Evolutionary conservation across 2,329 filamentous ascomycete species (phyloP).

Genomic region (Paecilomyces dactylethromorphus): DNA sequence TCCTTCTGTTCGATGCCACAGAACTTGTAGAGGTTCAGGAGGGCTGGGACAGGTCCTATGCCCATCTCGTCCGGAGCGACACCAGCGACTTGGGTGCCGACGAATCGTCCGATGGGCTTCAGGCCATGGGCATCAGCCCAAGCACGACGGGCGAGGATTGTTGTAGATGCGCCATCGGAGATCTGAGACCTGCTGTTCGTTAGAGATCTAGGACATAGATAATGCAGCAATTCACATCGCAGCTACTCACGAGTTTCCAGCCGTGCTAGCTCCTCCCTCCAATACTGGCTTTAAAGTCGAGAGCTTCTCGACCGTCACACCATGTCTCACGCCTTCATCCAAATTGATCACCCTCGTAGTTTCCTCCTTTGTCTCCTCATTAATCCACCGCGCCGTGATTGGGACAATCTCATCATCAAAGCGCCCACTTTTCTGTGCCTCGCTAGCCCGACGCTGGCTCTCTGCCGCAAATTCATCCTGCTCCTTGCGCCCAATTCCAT

Average conservation of each 20-base stretch:
- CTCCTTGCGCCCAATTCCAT: slow-evolving; percentile 66
- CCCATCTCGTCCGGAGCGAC: slow-evolving; percentile 91
- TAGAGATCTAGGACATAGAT: not conserved
- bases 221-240: not conserved
- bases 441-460: slow-evolving; percentile 76
- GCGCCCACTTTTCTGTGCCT: slow-evolving; percentile 75
- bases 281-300: slow-evolving; percentile 80
- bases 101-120: slow-evolving; percentile 85
- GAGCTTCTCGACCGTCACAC: slow-evolving; percentile 74
- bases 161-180: slow-evolving; percentile 57
- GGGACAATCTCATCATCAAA: slow-evolving; percentile 89
- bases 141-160: slow-evolving; percentile 86
- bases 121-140: slow-evolving; percentile 75
- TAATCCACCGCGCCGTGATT: slow-evolving; percentile 71
- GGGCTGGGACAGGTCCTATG: slow-evolving; percentile 54
- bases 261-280: slow-evolving; percentile 74
- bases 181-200: slow-evolving; percentile 16
- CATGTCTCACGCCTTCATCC: slow-evolving; percentile 82
- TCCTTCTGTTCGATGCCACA: slow-evolving; percentile 70
- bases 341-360: slow-evolving; percentile 49
- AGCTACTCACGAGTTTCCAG: slow-evolving; percentile 45
- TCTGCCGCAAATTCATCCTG: slow-evolving; percentile 81
- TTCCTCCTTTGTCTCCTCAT: slow-evolving; percentile 66
- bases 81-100: slow-evolving; percentile 79
- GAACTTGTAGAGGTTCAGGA: slow-evolving; percentile 71